Base-by-base conservation (phyloP, 176 grass and related monocot genomes). In the Rhynchospora pubera region DNA sequence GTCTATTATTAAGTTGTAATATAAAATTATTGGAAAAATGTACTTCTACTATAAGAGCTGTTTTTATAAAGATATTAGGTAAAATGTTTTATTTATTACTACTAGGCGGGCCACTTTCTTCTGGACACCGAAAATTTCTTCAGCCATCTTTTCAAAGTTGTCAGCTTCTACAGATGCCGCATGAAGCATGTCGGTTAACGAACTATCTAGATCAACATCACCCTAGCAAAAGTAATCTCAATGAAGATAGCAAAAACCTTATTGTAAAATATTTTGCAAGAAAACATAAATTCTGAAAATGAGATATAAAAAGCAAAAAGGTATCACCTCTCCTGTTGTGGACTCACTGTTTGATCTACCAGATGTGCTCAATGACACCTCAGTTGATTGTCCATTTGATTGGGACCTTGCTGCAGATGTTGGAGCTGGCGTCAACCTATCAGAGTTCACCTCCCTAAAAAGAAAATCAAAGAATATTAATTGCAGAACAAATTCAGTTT, bases 141-240 rank as follows among this genome's bases (percentile, higher is more conserved):
- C 77, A 13, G 82, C 61, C 76, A 88, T 66, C 15, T 74, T 85
- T 57, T 67, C 32, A 57, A 88, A 83, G 12, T 81, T 92, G 8
- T 83, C 88, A 47, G n/a, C 67, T 78, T 92, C 84, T 62, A 57
- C 15, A 11, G 71, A 83, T 77, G 45, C 65, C 79, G 83, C 85
- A 60, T 85, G 55, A 79, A 87, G 78, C 65, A 86, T 85, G 68
- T 77, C 57, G 75, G 75, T 86, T 67, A 88, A 12, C 32, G 61
- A 59, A 53, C 51, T 39, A 88, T 90, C 85, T 76, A 77, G 67
- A 26, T 46, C 82, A 48, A 53, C 39, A 28, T 86, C 59, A 77
- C 78, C 81, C 90, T 94, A 80, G 30, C 53, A 91, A 87, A 47
- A 0, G 13, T 57, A 52, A 73, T 21, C 47, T 70, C 65, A 60